Evolutionary conservation across 257 asterid genomes (phyloP), one percentile per base, ranked within the genome.

Genomic region (Verbascum thapsus): DNA sequence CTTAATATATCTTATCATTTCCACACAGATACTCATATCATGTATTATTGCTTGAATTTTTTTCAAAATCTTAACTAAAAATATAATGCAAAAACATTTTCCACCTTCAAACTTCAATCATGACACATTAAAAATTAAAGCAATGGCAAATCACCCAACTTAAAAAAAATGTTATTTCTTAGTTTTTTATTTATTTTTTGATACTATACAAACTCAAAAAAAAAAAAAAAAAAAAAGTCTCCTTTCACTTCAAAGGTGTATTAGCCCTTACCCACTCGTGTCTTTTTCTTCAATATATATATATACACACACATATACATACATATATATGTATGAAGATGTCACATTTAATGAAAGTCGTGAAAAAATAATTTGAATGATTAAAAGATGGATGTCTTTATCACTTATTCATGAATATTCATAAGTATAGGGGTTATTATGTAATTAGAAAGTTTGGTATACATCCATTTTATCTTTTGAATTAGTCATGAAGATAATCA

Each of bases 101-200:
- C 39, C 45, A 26, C 43, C n/a, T 53, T 3, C n/a, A 60, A 51
- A 61, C 50, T 69, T 30, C 52, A 15, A 52, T 43, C 49, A 59
- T 51, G 60, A 47, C 44, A 61, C 62, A 51, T 54, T 40, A 39
- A 49, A 58, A 64, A 57, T 22, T 26, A 57, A 64, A 50, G 63
- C 30, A 19, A 55, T 9, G 22, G 45, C 32, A 57, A 59, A 68
- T 60, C 19, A 38, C 49, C 49, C 49, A 11, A 43, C 23, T 54
- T 53, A 55, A 13, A 34, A 55, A 69, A 55, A 47, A 54, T 69
- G 62, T 51, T 53, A 37, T 38, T 51, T 52, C 74, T 15, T 39
- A 51, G 63, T 70, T 44, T 11, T 48, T 47, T 48, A 26, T 58
- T 68, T 45, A 38, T 20, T 59, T 68, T 52, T 49, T 16, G 32